phyloP scores from a whole-genome alignment of 768 basidiomycete genomes.

The Tricholoma bakamatsutake region DNA sequence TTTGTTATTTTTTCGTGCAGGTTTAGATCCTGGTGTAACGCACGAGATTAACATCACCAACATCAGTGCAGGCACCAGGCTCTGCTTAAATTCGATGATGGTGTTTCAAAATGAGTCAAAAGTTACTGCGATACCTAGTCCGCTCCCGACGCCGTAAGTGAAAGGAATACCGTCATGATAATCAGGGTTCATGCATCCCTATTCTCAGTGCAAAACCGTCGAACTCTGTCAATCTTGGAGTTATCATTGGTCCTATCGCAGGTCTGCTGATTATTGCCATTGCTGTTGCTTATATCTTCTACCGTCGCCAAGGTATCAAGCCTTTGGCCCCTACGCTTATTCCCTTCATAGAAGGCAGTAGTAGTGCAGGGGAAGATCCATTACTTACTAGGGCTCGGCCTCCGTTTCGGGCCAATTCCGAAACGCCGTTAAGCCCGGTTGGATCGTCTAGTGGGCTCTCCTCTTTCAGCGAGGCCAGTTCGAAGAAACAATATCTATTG shows the following conservation, averaged over 20 bases:
- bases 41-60: slow-evolving; percentile 14
- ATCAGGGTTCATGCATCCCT: not conserved
- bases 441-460: not conserved
- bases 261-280: slow-evolving; percentile 4
- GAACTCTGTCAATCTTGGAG: slow-evolving; percentile 6
- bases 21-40: slow-evolving; percentile 9
- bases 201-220: not conserved
- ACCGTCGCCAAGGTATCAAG: not conserved
- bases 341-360: not conserved
- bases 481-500: not conserved
- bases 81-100: slow-evolving; percentile 15
- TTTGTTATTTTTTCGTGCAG: slow-evolving; percentile 14
- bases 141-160: slow-evolving; percentile 6
- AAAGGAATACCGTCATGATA: not conserved
- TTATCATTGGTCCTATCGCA: slow-evolving; percentile 9
- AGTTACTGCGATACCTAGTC: not conserved
- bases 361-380: not conserved
- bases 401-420: not conserved
- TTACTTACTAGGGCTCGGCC: not conserved
- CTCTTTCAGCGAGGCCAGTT: not conserved
- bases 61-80: slow-evolving; percentile 2
- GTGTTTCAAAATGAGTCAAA: slow-evolving; percentile 9
- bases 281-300: slow-evolving; percentile 8
- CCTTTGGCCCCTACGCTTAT: not conserved
- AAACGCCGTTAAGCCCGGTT: not conserved